Base-by-base conservation (phyloP, 225 moss, liverwort and hornwort genomes). In the Marchantia polymorpha region DNA sequence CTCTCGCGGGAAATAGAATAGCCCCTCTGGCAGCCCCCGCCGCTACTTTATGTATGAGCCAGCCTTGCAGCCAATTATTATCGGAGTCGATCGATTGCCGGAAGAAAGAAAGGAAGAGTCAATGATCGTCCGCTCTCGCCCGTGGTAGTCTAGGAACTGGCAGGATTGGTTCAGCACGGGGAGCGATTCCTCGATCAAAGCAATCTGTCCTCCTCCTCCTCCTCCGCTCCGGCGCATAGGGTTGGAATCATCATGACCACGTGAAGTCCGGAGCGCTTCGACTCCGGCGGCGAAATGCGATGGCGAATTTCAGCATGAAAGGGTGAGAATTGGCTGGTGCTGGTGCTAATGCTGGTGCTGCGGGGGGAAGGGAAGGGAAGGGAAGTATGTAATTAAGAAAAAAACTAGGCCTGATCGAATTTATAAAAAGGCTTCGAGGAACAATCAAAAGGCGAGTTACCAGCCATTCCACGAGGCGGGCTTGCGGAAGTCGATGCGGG, bases 371-470 rank as follows among this genome's bases (percentile, higher is more conserved):
- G 19, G 27, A 6, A 8, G 26, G 53, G 25, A 10, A 6, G 9
- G 26, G 12, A 73, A 6, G 51, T 23, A 73, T 26, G n/a, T n/a
- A n/a, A n/a, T n/a, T n/a, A n/a, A n/a, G n/a, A n/a, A n/a, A n/a
- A n/a, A n/a, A 26, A 73, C 52, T 54, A 54, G 53, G n/a, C 73
- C 53, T 29, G 25, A 52, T 19, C 52, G 53, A 53, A 51, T 29
- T 10, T n/a, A n/a, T n/a, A n/a, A 52, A 7, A 22, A 13, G 52
- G 72, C 53, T 53, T 53, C 53, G 12, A 22, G 73, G 73, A 27
- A 54, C 14, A 27, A 72, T 73, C 73, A 73, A n/a, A 53, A 73
- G 25, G 25, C 26, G 27, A 73, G 27, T 73, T 27, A 53, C 52
- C 52, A 52, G 22, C 53, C 23, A 73, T 54, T 25, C 23, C 73